These are phyloP conservation scores for Pulicaria dysenterica DNA, from an alignment of 129 eudicot genomes.

Conservation along the genomic window DNA sequence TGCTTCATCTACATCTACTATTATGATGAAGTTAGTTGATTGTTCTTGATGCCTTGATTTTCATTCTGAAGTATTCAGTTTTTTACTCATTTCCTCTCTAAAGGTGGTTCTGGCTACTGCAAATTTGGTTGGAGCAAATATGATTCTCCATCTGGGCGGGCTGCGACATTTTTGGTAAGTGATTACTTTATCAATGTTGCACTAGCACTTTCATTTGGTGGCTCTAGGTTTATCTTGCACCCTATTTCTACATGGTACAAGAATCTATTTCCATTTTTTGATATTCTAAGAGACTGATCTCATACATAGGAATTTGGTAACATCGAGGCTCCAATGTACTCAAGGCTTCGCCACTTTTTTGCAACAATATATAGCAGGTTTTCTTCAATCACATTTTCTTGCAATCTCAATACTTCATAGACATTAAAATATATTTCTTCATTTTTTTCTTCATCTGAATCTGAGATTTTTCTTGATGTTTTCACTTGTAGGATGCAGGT, in stretches of 20 bases:
- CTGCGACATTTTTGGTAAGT: conserved; percentile 86
- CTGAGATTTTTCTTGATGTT: background rate
- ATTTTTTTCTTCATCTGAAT: background rate
- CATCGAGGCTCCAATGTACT: conserved; percentile 88
- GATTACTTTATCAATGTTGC: conserved; percentile 1
- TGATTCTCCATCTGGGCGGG: conserved; percentile 75
- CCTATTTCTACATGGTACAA: background rate
- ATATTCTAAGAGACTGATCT: conserved; percentile 1
- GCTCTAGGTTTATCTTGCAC: conserved; percentile 1
- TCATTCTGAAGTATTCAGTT: background rate
- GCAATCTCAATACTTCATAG: background rate
- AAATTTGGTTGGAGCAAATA: conserved; percentile 98
- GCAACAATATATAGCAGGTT: conserved; percentile 89
- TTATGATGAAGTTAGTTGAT: conserved; percentile 24
- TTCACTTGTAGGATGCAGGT: conserved; percentile 87
- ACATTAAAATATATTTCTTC: background rate
- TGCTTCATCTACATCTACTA: conserved; percentile 10
- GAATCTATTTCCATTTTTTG: conserved; percentile 5
- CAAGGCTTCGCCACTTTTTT: conserved; percentile 83
- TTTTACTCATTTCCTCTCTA: conserved; percentile 20
- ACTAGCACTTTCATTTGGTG: conserved; percentile 11
- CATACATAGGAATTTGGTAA: conserved; percentile 94
- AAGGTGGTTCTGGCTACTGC: conserved; percentile 98
- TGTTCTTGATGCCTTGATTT: background rate
- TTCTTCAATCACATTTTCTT: conserved; percentile 3